phyloP scores from a whole-genome alignment of 176 grass and related monocot genomes.

The Oryza meridionalis region DNA sequence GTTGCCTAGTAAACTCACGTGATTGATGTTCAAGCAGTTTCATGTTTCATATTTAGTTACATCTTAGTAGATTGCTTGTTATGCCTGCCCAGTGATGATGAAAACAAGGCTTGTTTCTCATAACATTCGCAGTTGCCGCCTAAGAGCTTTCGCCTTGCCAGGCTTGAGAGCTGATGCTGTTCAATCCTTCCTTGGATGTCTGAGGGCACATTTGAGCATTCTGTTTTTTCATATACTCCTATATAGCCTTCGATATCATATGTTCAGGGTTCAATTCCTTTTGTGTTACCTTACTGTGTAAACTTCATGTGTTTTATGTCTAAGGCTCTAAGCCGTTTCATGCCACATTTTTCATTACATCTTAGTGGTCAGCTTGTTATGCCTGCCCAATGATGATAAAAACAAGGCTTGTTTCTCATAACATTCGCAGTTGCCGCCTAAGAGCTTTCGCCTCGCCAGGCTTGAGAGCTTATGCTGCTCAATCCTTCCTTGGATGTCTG shows the following conservation, averaged over 20 bases:
- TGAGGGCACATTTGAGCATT: not conserved
- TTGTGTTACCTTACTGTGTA: no score
- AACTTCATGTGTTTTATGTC: not conserved
- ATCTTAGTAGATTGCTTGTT: no score
- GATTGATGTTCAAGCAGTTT: not conserved
- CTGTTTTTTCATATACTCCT: no score
- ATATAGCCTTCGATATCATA: not conserved
- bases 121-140: constrained; percentile 34
- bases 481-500: constrained; percentile 29
- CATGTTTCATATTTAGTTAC: no score
- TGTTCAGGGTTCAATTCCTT: not conserved
- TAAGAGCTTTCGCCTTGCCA: constrained; percentile 30
- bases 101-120: not conserved
- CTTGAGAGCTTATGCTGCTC: constrained; percentile 25
- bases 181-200: constrained; percentile 21
- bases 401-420: constrained; percentile 39
- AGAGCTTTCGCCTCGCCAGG: constrained; percentile 33
- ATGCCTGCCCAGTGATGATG: no score
- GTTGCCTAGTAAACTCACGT: not conserved
- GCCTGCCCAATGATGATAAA: constrained; percentile 5
- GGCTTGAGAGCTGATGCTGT: constrained; percentile 29
- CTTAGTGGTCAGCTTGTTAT: not conserved
- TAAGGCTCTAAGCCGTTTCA: not conserved
- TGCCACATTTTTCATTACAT: not conserved
- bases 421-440: constrained; percentile 37